A percentile compares a stretch with the other conserved stretches of the same genome.
These are phyloP conservation scores for Pichia sp. DNA, from an alignment of 1,139 yeast species.

Conservation along the genomic window DNA sequence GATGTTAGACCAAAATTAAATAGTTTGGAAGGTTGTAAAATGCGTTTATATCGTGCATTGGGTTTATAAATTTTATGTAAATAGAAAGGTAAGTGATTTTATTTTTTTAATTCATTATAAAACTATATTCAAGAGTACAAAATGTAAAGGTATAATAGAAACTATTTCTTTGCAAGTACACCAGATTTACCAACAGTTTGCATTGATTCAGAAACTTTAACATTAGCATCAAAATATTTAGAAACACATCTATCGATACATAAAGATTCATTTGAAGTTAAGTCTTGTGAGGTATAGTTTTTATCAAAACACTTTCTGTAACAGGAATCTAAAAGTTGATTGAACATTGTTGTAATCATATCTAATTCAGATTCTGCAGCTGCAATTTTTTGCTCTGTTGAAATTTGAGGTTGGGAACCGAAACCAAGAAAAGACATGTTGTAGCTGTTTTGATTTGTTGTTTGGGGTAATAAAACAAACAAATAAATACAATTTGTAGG, in stretches of 20 bases:
- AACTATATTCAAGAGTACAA: conserved; percentile 10
- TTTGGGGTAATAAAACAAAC: neutral
- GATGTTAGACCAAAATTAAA: conserved; percentile 92
- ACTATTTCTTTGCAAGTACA: conserved; percentile 17
- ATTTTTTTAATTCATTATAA: neutral
- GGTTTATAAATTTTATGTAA: conserved; percentile 34
- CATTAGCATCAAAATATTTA: conserved; percentile 93
- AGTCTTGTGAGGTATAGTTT: conserved; percentile 67
- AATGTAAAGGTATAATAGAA: neutral
- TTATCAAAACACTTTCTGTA: conserved; percentile 76
- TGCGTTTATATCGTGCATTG: conserved; percentile 56
- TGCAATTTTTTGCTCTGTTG: conserved; percentile 67
- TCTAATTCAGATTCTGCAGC: conserved; percentile 92
- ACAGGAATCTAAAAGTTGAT: conserved; percentile 76
- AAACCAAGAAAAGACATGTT: conserved; percentile 77
- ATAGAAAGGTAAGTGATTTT: neutral
- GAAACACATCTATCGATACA: conserved; percentile 97
- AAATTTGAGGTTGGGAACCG: conserved; percentile 58
- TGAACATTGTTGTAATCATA: conserved; percentile 96
- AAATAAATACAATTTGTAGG: neutral
- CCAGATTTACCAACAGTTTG: conserved; percentile 32
- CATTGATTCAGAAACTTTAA: conserved; percentile 79
- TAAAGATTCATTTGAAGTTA: conserved; percentile 77
- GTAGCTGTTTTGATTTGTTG: neutral
- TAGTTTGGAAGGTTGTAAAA: conserved; percentile 67